phyloP scores from a whole-genome alignment of 441 rosid genomes.

The Breynia disticha region DNA sequence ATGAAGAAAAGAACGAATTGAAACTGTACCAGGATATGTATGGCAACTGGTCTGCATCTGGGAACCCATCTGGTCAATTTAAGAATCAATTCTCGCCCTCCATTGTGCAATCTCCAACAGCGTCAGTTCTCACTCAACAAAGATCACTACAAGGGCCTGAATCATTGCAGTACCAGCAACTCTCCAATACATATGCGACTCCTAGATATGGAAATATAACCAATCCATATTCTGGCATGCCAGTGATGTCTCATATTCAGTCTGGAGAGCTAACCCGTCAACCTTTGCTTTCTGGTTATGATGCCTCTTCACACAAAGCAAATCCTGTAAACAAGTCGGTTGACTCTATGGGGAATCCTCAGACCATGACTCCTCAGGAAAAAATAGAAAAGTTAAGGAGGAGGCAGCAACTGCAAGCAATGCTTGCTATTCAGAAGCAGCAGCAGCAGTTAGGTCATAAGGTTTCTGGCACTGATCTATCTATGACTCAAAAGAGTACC shows the following conservation, averaged over 20 bases:
- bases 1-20: slow-evolving; percentile 35
- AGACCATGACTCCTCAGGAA: slow-evolving; percentile 87
- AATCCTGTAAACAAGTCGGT: slow-evolving; percentile 30
- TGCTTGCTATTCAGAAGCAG: slow-evolving; percentile 93
- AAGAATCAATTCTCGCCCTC: slow-evolving; percentile 35
- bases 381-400: slow-evolving; percentile 84
- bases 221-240: slow-evolving; percentile 51
- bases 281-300: slow-evolving; percentile 41
- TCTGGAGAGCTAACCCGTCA: slow-evolving; percentile 42
- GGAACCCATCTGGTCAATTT: slow-evolving; percentile 30
- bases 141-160: slow-evolving; percentile 47
- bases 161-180: slow-evolving; percentile 39
- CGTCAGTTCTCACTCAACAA: slow-evolving; percentile 37
- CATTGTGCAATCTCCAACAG: slow-evolving; percentile 24
- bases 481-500: slow-evolving; percentile 28
- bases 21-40: slow-evolving; percentile 28
- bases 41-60: slow-evolving; percentile 40
- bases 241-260: slow-evolving; percentile 40
- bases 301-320: slow-evolving; percentile 34
- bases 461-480: slow-evolving; percentile 31
- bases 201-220: slow-evolving; percentile 39
- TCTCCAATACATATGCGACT: slow-evolving; percentile 36
- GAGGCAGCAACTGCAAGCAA: slow-evolving; percentile 94
- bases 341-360: slow-evolving; percentile 36
- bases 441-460: slow-evolving; percentile 59